Percentiles rank a stretch among this genome's conserved stretches.
Evolutionary conservation across 345 rosid species (phyloP).

Genomic region (Corchorus olitorius): DNA sequence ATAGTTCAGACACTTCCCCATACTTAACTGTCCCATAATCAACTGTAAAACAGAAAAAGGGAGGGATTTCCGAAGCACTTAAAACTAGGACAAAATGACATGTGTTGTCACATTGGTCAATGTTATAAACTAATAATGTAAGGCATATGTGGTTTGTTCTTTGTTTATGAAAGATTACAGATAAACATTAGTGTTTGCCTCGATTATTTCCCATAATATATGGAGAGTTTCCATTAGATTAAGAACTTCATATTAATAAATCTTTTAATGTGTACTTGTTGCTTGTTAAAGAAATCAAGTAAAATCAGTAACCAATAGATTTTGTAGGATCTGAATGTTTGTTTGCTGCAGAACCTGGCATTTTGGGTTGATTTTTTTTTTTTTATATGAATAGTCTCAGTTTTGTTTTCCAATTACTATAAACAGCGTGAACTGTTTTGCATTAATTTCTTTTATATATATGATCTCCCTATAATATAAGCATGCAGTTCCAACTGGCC

Average conservation of each 20-base stretch:
- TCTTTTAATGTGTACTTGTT: background rate
- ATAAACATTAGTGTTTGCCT: background rate
- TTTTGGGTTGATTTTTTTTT: background rate
- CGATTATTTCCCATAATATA: background rate
- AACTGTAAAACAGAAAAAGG: background rate
- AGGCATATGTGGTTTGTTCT: background rate
- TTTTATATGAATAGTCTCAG: background rate
- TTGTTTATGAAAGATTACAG: background rate
- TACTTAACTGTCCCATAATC: too few species aligned
- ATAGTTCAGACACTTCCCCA: too few species aligned
- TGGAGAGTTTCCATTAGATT: background rate
- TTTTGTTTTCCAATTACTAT: background rate
- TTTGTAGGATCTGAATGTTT: conserved; percentile 13
- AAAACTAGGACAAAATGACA: background rate
- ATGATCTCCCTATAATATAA: too few species aligned
- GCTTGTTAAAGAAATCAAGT: background rate
- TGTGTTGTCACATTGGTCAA: background rate
- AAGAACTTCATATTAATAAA: background rate
- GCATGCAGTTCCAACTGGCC: background rate
- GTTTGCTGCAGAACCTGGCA: conserved; percentile 6
- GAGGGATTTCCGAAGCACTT: background rate
- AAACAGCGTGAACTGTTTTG: background rate
- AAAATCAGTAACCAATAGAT: background rate
- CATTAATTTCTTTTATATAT: background rate
- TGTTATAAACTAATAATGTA: too few species aligned